Conservation (phyloP, 805 yeast species). For the Kodamaea hsintzibuensis region DNA sequence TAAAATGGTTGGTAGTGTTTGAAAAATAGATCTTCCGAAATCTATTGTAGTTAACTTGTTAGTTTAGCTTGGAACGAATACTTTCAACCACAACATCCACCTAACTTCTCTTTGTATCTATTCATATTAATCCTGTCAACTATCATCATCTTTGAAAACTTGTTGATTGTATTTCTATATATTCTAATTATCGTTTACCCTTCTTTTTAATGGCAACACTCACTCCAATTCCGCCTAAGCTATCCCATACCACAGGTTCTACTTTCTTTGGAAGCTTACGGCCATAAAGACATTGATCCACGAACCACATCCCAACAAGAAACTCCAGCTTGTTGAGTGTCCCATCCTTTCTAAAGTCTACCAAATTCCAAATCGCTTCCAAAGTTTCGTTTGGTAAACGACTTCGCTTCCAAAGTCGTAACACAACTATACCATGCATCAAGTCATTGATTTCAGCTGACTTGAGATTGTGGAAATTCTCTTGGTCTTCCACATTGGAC, state of each 20-base stretch:
- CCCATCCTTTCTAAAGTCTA: conserved; percentile 68
- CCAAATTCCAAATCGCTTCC: conserved; percentile 67
- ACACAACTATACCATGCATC: conserved; percentile 65
- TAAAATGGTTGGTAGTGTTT: too few species aligned
- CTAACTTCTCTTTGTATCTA: too few species aligned
- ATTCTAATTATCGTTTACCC: conserved; percentile 15
- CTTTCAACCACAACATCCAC: too few species aligned
- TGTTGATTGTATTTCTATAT: not conserved
- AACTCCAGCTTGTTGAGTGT: conserved; percentile 78
- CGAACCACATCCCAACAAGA: conserved; percentile 96
- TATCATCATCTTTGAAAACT: not conserved
- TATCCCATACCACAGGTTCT: conserved; percentile 74
- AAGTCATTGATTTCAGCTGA: conserved; percentile 29
- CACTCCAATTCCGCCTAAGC: conserved; percentile 56
- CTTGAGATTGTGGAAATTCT: conserved; percentile 32
- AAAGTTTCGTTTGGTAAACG: conserved; percentile 61
- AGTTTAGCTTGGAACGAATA: too few species aligned
- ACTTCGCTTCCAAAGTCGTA: conserved; percentile 80
- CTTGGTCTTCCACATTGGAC: conserved; percentile 20
- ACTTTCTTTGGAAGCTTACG: conserved; percentile 78
- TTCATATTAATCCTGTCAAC: too few species aligned
- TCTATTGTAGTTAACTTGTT: too few species aligned
- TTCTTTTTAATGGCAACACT: conserved; percentile 40
- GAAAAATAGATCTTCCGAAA: too few species aligned
- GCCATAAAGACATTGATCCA: conserved; percentile 94